Evolutionary conservation across 164 flowering plant genomes (phyloP), one percentile per base, ranked within the genome.

Genomic region (Annona squamosa): DNA sequence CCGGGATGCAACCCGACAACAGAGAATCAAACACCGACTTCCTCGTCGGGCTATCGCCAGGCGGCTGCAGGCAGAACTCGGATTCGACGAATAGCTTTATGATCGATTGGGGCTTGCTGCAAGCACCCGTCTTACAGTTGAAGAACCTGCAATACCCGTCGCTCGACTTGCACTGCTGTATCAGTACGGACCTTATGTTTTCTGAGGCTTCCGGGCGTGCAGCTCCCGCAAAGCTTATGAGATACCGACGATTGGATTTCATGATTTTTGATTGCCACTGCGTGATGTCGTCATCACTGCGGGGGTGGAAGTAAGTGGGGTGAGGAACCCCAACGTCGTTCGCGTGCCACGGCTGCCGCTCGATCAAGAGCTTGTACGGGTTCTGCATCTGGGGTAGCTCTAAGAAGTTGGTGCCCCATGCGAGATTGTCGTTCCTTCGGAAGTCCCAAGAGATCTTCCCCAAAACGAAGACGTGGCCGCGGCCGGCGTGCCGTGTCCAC

Each of bases 381-480:
- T 86, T 87, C 45, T 91, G 87, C 87, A 89, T 79, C 74, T 87
- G 81, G 7, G 83, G 79, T 12, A 84, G 82, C 70, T 84, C 82
- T 42, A 93, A 73, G 4, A 93, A 79, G 44, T 77, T 82, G 19
- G 86, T 86, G 2, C 98, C 97, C 97, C 94, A 93, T 1, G 79
- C 5, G 18, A 72, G 61, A 0, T 61, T 37, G 0, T 10, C 17
- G 0, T 19, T 65, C 69, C 98, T 81, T 47, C 98, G 75, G 76
- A 93, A 91, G 75, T 93, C 94, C 92, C 92, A 93, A 1, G 98
- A 84, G 47, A 93, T 86, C 70, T 89, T 90, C 1, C 98, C 97
- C 75, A 90, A 70, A n/a, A 89, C 94, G 66, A 93, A 83, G 0
- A 88, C 88, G 72, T 93, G 97, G 72, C 91, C 94, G 65, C 81